Percentiles rank a stretch among this genome's conserved stretches.
Evolutionary conservation across 176 grass and related monocot species (phyloP).

Genomic region (Oropetium thomaeum): DNA sequence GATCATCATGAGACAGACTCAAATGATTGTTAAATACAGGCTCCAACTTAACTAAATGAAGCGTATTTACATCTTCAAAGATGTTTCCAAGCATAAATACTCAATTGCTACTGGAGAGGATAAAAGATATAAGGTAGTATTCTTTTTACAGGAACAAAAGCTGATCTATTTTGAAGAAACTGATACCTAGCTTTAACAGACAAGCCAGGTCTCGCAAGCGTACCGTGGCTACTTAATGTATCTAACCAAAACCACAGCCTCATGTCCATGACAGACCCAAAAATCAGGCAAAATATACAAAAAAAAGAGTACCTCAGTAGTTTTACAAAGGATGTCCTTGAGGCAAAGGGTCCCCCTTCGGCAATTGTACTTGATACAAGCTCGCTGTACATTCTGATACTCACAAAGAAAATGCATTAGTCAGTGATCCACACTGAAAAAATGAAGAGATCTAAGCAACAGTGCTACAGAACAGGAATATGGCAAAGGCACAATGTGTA

Average conservation of each 20-base stretch:
- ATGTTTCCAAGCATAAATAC: too few relatives aligned
- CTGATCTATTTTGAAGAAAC: too few relatives aligned
- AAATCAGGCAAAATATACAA: too few relatives aligned
- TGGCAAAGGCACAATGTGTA: not conserved
- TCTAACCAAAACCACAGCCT: not conserved
- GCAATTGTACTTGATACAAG: conserved; percentile 94
- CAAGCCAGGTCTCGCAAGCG: not conserved
- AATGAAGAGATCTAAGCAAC: not conserved
- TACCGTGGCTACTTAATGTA: not conserved
- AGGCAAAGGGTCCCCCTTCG: conserved; percentile 96
- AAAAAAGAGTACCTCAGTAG: conserved; percentile 61
- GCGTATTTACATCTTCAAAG: too few relatives aligned
- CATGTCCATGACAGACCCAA: not conserved
- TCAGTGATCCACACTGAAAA: not conserved
- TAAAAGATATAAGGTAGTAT: too few relatives aligned
- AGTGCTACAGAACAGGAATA: conserved; percentile 16
- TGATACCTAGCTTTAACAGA: too few relatives aligned
- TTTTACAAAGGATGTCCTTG: conserved; percentile 96
- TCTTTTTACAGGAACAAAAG: too few relatives aligned
- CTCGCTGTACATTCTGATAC: conserved; percentile 97
- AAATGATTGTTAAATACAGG: too few relatives aligned
- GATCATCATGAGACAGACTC: too few relatives aligned
- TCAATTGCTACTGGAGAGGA: too few relatives aligned
- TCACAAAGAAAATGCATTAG: conserved; percentile 1
- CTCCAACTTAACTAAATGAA: too few relatives aligned